Percentiles rank a stretch among this genome's conserved stretches.
phyloP scores from a whole-genome alignment of 352 stramenopile species.

The Pythium dissotocum region DNA sequence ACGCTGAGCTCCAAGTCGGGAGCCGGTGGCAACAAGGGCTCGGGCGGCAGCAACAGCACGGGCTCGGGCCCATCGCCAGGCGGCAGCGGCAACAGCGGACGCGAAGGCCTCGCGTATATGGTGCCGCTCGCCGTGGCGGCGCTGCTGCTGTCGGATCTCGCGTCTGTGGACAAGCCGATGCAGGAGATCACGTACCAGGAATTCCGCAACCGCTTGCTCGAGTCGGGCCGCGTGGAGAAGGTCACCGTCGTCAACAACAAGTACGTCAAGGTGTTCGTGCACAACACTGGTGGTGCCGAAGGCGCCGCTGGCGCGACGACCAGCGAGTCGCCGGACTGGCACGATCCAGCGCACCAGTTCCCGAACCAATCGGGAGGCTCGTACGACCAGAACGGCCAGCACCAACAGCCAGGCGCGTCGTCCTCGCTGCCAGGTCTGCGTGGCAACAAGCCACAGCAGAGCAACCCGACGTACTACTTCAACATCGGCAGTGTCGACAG shows the following conservation, averaged over 20 bases:
- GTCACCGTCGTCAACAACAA: constrained; percentile 92
- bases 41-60: constrained; percentile 19
- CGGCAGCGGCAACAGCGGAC: constrained; percentile 38
- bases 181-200: constrained; percentile 93
- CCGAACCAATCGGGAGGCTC: constrained; percentile 16
- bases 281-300: constrained; percentile 34
- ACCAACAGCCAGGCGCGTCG: constrained; percentile 18
- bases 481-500: constrained; percentile 97
- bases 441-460: constrained; percentile 24
- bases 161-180: constrained; percentile 76
- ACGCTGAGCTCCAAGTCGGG: constrained; percentile 63
- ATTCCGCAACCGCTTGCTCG: constrained; percentile 86
- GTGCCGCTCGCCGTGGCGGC: constrained; percentile 71
- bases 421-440: constrained; percentile 18
- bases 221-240: constrained; percentile 86
- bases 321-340: constrained; percentile 45
- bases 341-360: constrained; percentile 40
- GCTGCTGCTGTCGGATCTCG: constrained; percentile 74
- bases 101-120: constrained; percentile 73
- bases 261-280: constrained; percentile 87
- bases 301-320: constrained; percentile 1
- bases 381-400: constrained; percentile 27
- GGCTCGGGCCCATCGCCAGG: constrained; percentile 33
- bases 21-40: constrained; percentile 41
- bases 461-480: constrained; percentile 89